Conservation (phyloP, 805 yeast genomes). For the Danielia oregonensis region DNA sequence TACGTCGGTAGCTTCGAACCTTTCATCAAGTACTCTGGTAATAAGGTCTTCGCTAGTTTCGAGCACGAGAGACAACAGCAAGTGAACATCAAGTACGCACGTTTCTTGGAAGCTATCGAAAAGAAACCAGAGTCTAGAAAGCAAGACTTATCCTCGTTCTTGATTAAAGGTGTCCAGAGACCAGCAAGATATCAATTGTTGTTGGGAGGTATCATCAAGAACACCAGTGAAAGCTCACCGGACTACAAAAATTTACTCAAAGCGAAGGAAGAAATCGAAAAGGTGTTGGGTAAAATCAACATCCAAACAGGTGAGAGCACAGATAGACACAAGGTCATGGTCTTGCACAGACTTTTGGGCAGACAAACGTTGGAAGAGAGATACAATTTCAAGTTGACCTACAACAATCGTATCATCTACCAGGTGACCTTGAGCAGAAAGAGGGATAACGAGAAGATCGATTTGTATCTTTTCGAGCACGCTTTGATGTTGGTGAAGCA, state of each 20-base stretch:
- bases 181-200: slow-evolving; percentile 92
- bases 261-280: slow-evolving; percentile 73
- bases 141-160: slow-evolving; percentile 86
- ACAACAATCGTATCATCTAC: slow-evolving; percentile 77
- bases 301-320: slow-evolving; percentile 91
- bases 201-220: slow-evolving; percentile 76
- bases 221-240: slow-evolving; percentile 70
- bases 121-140: slow-evolving; percentile 81
- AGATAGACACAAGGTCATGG: slow-evolving; percentile 84
- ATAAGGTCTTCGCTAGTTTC: slow-evolving; percentile 90
- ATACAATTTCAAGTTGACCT: slow-evolving; percentile 79
- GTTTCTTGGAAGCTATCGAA: slow-evolving; percentile 89
- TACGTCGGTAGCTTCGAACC: slow-evolving; percentile 87
- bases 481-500: slow-evolving; percentile 80
- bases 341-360: slow-evolving; percentile 50
- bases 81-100: slow-evolving; percentile 84
- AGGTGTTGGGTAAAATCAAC: slow-evolving; percentile 73
- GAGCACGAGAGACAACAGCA: slow-evolving; percentile 93
- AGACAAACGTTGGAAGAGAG: slow-evolving; percentile 83
- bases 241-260: slow-evolving; percentile 66
- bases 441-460: slow-evolving; percentile 76
- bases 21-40: slow-evolving; percentile 89
- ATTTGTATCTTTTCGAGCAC: slow-evolving; percentile 84
- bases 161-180: slow-evolving; percentile 93
- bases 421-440: slow-evolving; percentile 69